Evolutionary conservation across 306 rosid genomes (phyloP).

Genomic region (Acacia melanoxylon): DNA sequence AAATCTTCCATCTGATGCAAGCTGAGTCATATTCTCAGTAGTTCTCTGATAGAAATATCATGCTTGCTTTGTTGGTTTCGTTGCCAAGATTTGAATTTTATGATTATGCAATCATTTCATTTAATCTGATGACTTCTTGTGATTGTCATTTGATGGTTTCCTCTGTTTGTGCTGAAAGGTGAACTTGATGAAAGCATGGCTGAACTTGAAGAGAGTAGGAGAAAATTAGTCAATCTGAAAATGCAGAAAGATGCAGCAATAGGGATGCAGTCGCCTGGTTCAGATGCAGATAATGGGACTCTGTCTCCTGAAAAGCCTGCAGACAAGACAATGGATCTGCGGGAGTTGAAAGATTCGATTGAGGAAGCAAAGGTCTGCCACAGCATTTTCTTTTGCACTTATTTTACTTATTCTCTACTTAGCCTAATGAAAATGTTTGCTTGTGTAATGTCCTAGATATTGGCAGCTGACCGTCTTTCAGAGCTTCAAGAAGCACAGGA

Average conservation of each 20-base stretch:
- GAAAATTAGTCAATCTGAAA: constrained; percentile 82
- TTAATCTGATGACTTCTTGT: constrained; percentile 22
- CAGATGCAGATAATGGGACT: constrained; percentile 67
- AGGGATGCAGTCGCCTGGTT: constrained; percentile 49
- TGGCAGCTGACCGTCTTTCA: constrained; percentile 72
- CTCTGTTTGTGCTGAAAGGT: constrained; percentile 52
- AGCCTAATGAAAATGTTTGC: constrained; percentile 19
- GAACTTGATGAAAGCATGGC: constrained; percentile 84
- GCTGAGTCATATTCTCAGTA: background rate
- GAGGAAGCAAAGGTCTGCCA: constrained; percentile 83
- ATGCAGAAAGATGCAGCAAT: constrained; percentile 79
- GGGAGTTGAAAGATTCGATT: constrained; percentile 82
- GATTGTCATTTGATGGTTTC: constrained; percentile 32
- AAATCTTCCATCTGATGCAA: background rate
- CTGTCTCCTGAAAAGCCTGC: constrained; percentile 81
- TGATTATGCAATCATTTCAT: constrained; percentile 16
- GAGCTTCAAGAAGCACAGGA: constrained; percentile 81
- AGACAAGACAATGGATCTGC: constrained; percentile 64
- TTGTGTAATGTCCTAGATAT: constrained; percentile 53
- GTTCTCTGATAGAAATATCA: background rate
- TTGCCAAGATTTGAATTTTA: background rate
- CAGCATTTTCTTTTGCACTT: constrained; percentile 21
- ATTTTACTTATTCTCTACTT: constrained; percentile 16
- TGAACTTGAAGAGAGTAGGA: constrained; percentile 88
- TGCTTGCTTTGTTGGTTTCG: background rate